A percentile compares a stretch with the other conserved stretches of the same genome.
phyloP scores from a whole-genome alignment of 371 early-diverging fungal species.

The Mucor saturninus region DNA sequence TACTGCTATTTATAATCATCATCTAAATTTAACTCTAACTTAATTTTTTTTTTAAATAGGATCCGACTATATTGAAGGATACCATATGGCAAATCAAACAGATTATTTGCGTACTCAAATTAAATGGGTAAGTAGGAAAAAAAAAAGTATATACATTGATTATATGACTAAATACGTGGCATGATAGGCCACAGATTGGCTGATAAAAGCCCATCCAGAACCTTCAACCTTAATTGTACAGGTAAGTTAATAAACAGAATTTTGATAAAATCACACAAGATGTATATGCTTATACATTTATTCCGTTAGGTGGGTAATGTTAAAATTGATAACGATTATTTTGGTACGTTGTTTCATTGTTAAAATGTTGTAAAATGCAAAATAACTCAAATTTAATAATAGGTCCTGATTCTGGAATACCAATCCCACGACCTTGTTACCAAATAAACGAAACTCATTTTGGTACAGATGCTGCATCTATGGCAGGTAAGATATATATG shows the following conservation, averaged over 20 bases:
- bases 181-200: constrained; percentile 59
- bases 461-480: constrained; percentile 57
- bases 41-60: neutral
- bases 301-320: constrained; percentile 25
- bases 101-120: constrained; percentile 52
- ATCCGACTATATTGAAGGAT: constrained; percentile 55
- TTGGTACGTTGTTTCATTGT: constrained; percentile 16
- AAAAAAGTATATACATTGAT: neutral
- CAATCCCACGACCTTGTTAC: constrained; percentile 46
- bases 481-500: constrained; percentile 30
- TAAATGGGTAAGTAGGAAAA: constrained; percentile 54
- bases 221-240: constrained; percentile 29
- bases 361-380: neutral
- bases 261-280: neutral
- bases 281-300: neutral
- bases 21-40: too few species aligned
- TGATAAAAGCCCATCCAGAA: constrained; percentile 40
- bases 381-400: neutral
- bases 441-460: constrained; percentile 44
- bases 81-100: constrained; percentile 54
- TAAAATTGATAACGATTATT: constrained; percentile 24
- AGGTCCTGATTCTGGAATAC: constrained; percentile 40
- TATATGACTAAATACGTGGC: neutral
- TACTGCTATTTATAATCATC: too few species aligned
- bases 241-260: constrained; percentile 9